These are phyloP conservation scores for Aechmea fasciata DNA, from an alignment of 176 grass and related monocot genomes.

Conservation along the genomic window DNA sequence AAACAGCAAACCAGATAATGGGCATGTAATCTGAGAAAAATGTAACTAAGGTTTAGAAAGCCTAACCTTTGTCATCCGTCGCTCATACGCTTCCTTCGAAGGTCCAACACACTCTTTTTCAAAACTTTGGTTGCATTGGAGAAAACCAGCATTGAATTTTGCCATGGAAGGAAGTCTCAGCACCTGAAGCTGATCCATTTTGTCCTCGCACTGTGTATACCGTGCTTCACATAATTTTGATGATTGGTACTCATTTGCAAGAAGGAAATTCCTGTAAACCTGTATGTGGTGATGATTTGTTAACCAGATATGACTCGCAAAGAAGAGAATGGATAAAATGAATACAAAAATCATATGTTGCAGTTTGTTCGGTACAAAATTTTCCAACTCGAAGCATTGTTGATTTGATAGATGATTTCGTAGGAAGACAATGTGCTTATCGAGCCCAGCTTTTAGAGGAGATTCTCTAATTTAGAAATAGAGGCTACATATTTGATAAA, in stretches of 20 bases:
- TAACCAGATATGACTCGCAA: not conserved
- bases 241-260: constrained; percentile 79
- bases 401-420: too few relatives aligned
- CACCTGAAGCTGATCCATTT: constrained; percentile 84
- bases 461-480: too few relatives aligned
- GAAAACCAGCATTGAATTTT: constrained; percentile 83
- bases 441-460: too few relatives aligned
- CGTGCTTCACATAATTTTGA: constrained; percentile 76
- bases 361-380: too few relatives aligned
- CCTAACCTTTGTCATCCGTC: constrained; percentile 61
- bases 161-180: constrained; percentile 95
- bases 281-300: constrained; percentile 8
- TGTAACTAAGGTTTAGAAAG: not conserved
- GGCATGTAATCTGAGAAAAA: not conserved
- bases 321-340: not conserved
- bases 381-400: too few relatives aligned
- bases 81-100: constrained; percentile 55
- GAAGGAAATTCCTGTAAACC: constrained; percentile 52
- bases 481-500: too few relatives aligned
- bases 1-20: not conserved
- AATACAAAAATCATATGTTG: not conserved
- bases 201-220: constrained; percentile 80
- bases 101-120: constrained; percentile 57
- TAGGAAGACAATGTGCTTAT: too few relatives aligned
- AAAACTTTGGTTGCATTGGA: constrained; percentile 72